These are phyloP conservation scores for Kitagawia praeruptora DNA, from an alignment of 129 eudicot species.

Conservation along the genomic window DNA sequence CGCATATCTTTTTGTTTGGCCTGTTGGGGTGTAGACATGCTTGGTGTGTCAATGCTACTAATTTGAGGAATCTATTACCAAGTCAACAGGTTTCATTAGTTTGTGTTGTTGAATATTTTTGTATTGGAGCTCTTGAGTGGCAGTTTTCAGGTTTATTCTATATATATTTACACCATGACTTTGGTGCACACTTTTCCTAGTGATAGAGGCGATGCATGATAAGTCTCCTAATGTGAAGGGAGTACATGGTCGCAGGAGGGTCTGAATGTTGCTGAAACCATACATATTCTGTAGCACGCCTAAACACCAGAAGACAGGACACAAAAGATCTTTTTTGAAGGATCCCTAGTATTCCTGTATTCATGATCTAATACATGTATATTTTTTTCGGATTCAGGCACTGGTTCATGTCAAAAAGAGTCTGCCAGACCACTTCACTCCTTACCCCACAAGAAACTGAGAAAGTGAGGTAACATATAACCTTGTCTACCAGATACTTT, in stretches of 20 bases:
- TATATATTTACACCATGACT: not conserved
- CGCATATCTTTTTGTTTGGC: not conserved
- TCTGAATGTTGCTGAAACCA: not conserved
- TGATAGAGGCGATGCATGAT: constrained; percentile 29
- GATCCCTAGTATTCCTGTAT: not conserved
- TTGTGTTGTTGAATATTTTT: not conserved
- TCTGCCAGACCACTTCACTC: constrained; percentile 18
- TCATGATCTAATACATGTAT: not conserved
- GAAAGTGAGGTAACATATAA: constrained; percentile 58
- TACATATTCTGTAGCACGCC: not conserved
- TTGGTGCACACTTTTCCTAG: not conserved
- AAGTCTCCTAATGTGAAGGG: constrained; percentile 8
- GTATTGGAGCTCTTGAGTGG: constrained; percentile 23
- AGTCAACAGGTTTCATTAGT: not conserved
- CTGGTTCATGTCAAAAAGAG: constrained; percentile 39
- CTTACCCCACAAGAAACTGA: constrained; percentile 34
- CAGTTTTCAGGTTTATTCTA: constrained; percentile 7
- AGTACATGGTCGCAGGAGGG: constrained; percentile 9
- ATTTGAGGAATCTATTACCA: constrained; percentile 15
- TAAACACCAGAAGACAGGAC: not conserved
- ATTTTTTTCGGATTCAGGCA: constrained; percentile 17
- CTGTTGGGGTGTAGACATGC: not conserved
- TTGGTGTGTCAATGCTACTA: not conserved
- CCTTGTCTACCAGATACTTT: constrained; percentile 51
- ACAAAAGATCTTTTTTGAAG: not conserved